Conservation (phyloP, 805 yeast genomes). For the Metschnikowia koreensis region DNA sequence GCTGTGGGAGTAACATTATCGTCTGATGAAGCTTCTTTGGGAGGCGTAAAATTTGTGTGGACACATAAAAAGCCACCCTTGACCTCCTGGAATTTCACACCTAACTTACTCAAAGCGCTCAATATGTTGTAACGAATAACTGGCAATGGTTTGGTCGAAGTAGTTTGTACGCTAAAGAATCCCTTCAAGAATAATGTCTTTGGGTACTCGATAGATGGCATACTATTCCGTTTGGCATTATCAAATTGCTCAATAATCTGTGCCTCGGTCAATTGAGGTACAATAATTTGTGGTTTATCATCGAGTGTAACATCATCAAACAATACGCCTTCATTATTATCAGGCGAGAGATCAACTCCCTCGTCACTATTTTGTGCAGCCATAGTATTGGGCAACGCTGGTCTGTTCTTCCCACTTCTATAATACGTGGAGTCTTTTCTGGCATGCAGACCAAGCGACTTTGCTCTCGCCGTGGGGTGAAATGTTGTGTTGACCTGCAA, state of each 20-base stretch:
- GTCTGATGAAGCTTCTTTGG: slow-evolving; percentile 30
- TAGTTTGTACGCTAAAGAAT: slow-evolving; percentile 90
- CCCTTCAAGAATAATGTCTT: slow-evolving; percentile 89
- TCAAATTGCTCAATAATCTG: slow-evolving; percentile 43
- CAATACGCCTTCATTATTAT: slow-evolving; percentile 40
- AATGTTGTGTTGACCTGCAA: slow-evolving; percentile 20
- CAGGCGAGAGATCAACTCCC: slow-evolving; percentile 22
- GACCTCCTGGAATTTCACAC: slow-evolving; percentile 82
- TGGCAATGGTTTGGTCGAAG: slow-evolving; percentile 88
- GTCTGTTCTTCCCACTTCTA: slow-evolving; percentile 26
- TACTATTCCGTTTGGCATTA: slow-evolving; percentile 66
- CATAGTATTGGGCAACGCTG: slow-evolving; percentile 46
- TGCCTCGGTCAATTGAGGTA: slow-evolving; percentile 40
- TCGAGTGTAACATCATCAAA: slow-evolving; percentile 57
- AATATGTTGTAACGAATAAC: slow-evolving; percentile 84
- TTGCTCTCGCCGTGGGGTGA: slow-evolving; percentile 87
- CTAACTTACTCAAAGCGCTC: slow-evolving; percentile 68
- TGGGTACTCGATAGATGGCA: slow-evolving; percentile 95
- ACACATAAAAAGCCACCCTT: slow-evolving; percentile 91
- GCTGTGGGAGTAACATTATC: slow-evolving; percentile 18
- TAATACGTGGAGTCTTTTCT: slow-evolving; percentile 54
- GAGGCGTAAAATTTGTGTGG: slow-evolving; percentile 44
- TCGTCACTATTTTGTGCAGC: slow-evolving; percentile 47
- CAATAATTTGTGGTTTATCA: slow-evolving; percentile 29
- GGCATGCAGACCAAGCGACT: slow-evolving; percentile 75